Base-by-base conservation (phyloP, 2,329 filamentous ascomycete species). In the Apiospora marii region DNA sequence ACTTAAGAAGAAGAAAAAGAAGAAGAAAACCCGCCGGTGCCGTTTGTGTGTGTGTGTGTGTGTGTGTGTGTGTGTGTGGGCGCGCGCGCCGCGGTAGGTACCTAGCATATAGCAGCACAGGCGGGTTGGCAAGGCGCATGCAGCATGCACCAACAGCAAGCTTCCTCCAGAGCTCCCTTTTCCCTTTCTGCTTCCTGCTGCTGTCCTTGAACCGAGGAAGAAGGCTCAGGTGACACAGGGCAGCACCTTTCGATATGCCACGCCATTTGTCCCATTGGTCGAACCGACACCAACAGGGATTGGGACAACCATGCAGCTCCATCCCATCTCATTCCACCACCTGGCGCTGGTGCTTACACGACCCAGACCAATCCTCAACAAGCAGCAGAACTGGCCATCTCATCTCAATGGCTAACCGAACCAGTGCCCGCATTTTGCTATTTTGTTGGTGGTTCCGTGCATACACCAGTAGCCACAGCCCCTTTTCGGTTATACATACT, bases 231-330 rank as follows among this genome's bases (percentile, higher is more conserved):
- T 41, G 58, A 41, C 34, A 64, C 53, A 37, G 58, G 30, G 30
- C 22, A 41, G 53, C 58, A 41, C n/a, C 58, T 64, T 64, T 64
- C 58, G 58, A 64, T 64, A 64, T 64, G 58, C 58, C 58, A 41
- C 58, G 58, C 58, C 34, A 64, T 30, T n/a, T 3, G 8, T 53
- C 10, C 34, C 30, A 37, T 61, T 61, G 53, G 53, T 30, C 30
- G 16, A 37, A 61, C 49, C 10, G 53, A 19, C 30, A 8, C 30
- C 30, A 27, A 34, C 10, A 16, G 8, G 34, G 46, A 44, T 14
- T 44, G 43, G 43, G 43, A 12, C 43, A 44, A 44, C 13, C 16
- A 22, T 48, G 46, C 46, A 48, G 19, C 46, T 48, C 16, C 46
- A 41, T 41, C 37, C 8, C 10, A 10, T 41, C 27, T 30, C 27